Evolutionary conservation across 192 early-diverging fungal genomes (phyloP), one percentile per base, ranked within the genome.

Genomic region (Coemansia sp.): DNA sequence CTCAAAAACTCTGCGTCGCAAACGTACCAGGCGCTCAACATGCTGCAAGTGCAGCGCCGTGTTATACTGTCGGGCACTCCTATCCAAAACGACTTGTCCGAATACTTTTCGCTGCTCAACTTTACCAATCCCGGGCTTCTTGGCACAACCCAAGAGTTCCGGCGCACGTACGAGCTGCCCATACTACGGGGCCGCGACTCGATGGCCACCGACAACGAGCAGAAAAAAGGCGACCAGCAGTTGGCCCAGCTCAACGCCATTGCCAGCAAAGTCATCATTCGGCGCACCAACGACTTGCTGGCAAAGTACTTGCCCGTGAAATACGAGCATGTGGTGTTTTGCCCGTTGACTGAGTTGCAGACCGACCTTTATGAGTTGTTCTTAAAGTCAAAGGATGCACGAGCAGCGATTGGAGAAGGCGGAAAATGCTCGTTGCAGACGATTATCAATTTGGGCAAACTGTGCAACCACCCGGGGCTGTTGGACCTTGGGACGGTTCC

Each of bases 261-360:
- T 51, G 95, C 94, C 14, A 94, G 91, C 73, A 91, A 91, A 62
- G 96, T 99, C 62, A 99, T 97, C 54, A 98, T 99, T 75, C 88
- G 97, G 10, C 84, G 97, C 40, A 99, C 95, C 5, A 95, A 97
- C 52, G 95, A 97, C 55, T 81, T 99, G 59, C 74, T 99, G 42
- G 91, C 94, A 22, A 99, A 98, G 86, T 99, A 98, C 74, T 75
- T 99, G 48, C 96, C 97, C 1, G 85, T 87, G 21, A 99, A 99
- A 70, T 98, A 91, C 83, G 97, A 99, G 64, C 92, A 99, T 69
- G 94, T 99, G 7, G 97, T 99, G 22, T 99, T 99, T 75, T 95
- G 93, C 68, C 86, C 87, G 57, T 78, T 96, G 17, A 85, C 89
- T 8, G 76, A 82, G 4, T 68, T 91, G 21, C 97, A 99, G 71